Base-by-base conservation (phyloP, 257 asterid genomes). In the Euphrasia confusa region DNA sequence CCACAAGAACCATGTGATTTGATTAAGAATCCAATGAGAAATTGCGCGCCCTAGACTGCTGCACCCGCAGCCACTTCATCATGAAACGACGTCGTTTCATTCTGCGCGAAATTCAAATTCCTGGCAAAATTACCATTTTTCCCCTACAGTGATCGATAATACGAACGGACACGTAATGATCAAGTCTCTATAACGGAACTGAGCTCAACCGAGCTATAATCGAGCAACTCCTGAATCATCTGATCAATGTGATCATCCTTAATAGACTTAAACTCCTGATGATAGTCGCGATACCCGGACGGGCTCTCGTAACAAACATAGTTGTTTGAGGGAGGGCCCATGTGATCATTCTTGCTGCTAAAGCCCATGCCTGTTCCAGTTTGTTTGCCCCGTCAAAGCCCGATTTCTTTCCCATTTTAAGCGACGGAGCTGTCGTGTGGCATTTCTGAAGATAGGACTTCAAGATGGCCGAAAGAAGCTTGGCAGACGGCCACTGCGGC, bases 361-460 rank as follows among this genome's bases (percentile, higher is more conserved):
- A 12, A 40, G 7, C 68, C 57, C 13, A 63, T 44, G 2, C 32
- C 11, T 61, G 61, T 9, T 62, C 68, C 7, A 55, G 39, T 44
- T n/a, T n/a, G n/a, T n/a, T n/a, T n/a, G 4, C 2, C 4, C 39
- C 70, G 9, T 58, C 54, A 13, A 49, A 10, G 42, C 71, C 11
- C 65, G 68, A 15, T 77, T 53, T 81, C 52, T 74, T 82, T 12
- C 78, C 74, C 78, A 80, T 64, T 63, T 83, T 79, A 27, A 87
- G 86, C 1, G 95, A 83, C 7, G 85, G n/a, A n/a, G n/a, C 53
- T 80, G 72, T 53, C 81, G 72, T 53, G 72, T 90, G 87, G 58
- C 97, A 89, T 59, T 80, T 90, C 69, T 87, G 90, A 14, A 90
- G 82, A 79, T 90, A 87, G 1, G 97, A 93, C 70, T 82, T 87